Conservation (phyloP, 1,284 basidiomycete genomes). For the Cutaneotrichosporon cutaneum region DNA sequence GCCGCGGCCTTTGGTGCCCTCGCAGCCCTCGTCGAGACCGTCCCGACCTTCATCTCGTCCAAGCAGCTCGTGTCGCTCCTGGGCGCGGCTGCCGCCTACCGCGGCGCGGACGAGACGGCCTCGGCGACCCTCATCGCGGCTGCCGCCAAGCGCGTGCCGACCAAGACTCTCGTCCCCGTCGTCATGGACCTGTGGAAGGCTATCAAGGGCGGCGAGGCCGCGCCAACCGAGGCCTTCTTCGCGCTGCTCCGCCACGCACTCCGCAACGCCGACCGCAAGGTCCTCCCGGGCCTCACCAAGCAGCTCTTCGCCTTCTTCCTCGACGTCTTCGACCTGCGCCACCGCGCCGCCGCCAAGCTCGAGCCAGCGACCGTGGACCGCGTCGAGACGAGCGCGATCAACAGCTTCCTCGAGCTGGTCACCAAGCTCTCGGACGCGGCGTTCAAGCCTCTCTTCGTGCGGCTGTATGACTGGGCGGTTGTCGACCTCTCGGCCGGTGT, state of each 20-base stretch:
- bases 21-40: conserved; percentile 43
- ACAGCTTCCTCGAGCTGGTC: conserved; percentile 82
- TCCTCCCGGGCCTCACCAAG: conserved; percentile 70
- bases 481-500: conserved; percentile 54
- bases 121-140: conserved; percentile 55
- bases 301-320: conserved; percentile 77
- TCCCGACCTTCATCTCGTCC: conserved; percentile 53
- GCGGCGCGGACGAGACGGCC: conserved; percentile 27
- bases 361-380: conserved; percentile 38
- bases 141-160: conserved; percentile 66
- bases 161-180: conserved; percentile 66
- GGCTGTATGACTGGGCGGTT: conserved; percentile 94
- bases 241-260: conserved; percentile 65
- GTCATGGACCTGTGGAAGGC: conserved; percentile 56
- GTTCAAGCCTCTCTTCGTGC: conserved; percentile 89
- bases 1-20: conserved; percentile 36
- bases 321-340: conserved; percentile 69
- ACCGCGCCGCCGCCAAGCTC: conserved; percentile 37
- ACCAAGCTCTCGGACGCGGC: conserved; percentile 90
- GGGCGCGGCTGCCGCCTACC: conserved; percentile 39
- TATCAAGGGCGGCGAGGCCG: conserved; percentile 33
- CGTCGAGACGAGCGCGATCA: conserved; percentile 57
- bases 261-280: conserved; percentile 63
- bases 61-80: conserved; percentile 54
- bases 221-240: conserved; percentile 59